Percentiles rank a stretch among this genome's conserved stretches.
Evolutionary conservation across 2,329 filamentous ascomycete genomes (phyloP).

Genomic region (Torrubiella hemipterigena): DNA sequence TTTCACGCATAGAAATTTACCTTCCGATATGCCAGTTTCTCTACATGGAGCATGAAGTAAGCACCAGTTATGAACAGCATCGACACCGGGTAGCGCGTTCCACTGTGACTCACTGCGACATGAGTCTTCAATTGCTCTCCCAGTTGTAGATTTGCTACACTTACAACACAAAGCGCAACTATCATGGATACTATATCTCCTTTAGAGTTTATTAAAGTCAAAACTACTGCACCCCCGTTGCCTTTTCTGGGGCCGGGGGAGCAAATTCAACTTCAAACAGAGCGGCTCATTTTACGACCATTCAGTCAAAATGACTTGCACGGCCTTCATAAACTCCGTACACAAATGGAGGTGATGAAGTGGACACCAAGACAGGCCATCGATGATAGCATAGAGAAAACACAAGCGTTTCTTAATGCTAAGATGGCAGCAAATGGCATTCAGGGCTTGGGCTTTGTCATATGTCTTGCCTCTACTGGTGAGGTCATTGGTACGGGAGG

Average conservation of each 20-base stretch:
- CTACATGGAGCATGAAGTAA: too few relatives aligned
- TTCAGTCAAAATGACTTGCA: slow-evolving; percentile 31
- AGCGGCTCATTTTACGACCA: slow-evolving; percentile 37
- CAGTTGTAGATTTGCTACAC: too few relatives aligned
- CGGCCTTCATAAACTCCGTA: slow-evolving; percentile 34
- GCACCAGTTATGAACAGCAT: too few relatives aligned
- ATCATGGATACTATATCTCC: too few relatives aligned
- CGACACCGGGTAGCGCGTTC: too few relatives aligned
- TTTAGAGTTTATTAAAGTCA: slow-evolving; percentile 21
- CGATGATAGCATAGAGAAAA: slow-evolving; percentile 25
- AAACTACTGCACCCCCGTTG: slow-evolving; percentile 26
- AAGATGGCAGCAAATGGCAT: slow-evolving; percentile 31
- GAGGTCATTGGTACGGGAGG: slow-evolving; percentile 33
- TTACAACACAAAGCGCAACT: too few relatives aligned
- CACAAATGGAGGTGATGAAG: slow-evolving; percentile 42
- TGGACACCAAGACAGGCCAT: slow-evolving; percentile 27
- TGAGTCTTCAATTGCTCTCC: too few relatives aligned
- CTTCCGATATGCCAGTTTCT: too few relatives aligned
- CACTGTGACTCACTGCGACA: too few relatives aligned
- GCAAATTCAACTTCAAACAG: slow-evolving; percentile 25
- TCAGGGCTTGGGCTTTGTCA: slow-evolving; percentile 38
- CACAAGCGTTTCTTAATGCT: slow-evolving; percentile 20
- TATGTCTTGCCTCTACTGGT: slow-evolving; percentile 25
- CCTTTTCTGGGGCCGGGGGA: slow-evolving; percentile 20
- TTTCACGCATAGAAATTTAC: too few relatives aligned